Conservation (phyloP, 768 basidiomycete genomes). For the Tylopilus intermedius region DNA sequence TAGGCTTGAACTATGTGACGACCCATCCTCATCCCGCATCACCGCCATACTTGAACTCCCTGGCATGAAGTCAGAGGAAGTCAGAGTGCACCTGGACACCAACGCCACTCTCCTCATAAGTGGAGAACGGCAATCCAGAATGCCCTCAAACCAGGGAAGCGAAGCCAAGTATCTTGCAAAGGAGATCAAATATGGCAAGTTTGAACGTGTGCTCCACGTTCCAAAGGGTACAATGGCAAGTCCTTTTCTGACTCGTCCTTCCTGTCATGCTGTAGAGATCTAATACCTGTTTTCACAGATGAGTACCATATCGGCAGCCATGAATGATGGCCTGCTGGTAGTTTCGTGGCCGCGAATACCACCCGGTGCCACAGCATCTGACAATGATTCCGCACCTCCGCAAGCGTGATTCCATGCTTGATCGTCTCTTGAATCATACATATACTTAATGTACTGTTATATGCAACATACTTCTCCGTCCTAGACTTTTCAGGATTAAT, state of each 20-base stretch:
- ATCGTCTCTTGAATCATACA: not conserved
- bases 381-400: not conserved
- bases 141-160: slow-evolving; percentile 14
- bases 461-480: slow-evolving; percentile 3
- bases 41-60: slow-evolving; percentile 38
- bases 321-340: slow-evolving; percentile 36
- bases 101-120: slow-evolving; percentile 30
- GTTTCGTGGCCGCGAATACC: slow-evolving; percentile 36
- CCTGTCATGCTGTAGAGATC: not conserved
- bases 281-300: slow-evolving; percentile 18
- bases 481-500: slow-evolving; percentile 3
- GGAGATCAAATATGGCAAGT: slow-evolving; percentile 39
- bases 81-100: slow-evolving; percentile 32
- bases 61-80: slow-evolving; percentile 34
- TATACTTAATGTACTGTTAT: not conserved
- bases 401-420: slow-evolving; percentile 1
- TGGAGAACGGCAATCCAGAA: slow-evolving; percentile 27
- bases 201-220: slow-evolving; percentile 33
- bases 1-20: slow-evolving; percentile 40
- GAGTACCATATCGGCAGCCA: slow-evolving; percentile 35
- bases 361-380: slow-evolving; percentile 12
- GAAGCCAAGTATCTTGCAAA: slow-evolving; percentile 26
- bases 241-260: not conserved
- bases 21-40: slow-evolving; percentile 29
- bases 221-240: slow-evolving; percentile 36